A percentile compares a stretch with the other conserved stretches of the same genome.
Conservation (phyloP, 768 basidiomycete genomes). For the Psilocybe azurescens region DNA sequence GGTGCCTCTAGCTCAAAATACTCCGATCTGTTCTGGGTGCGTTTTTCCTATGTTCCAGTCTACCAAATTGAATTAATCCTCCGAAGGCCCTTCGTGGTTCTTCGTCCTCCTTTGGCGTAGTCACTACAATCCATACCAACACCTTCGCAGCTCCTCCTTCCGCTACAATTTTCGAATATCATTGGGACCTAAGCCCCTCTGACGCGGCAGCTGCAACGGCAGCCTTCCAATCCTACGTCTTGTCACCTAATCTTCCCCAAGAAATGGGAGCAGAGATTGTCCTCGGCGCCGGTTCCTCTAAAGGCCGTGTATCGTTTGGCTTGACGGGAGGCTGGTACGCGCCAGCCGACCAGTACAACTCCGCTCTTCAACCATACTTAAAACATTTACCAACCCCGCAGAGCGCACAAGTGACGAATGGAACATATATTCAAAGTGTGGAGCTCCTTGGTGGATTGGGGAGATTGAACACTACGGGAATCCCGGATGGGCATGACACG, state of each 20-base stretch:
- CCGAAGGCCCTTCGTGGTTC: slow-evolving; percentile 43
- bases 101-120: slow-evolving; percentile 42
- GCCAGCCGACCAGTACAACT: slow-evolving; percentile 23
- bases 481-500: slow-evolving; percentile 40
- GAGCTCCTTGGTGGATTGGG: slow-evolving; percentile 28
- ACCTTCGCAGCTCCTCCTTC: slow-evolving; percentile 39
- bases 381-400: slow-evolving; percentile 28
- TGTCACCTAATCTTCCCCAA: slow-evolving; percentile 32
- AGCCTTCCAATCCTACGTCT: slow-evolving; percentile 39
- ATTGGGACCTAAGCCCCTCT: slow-evolving; percentile 36
- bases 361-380: slow-evolving; percentile 35
- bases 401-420: slow-evolving; percentile 12
- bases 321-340: slow-evolving; percentile 39
- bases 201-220: slow-evolving; percentile 34
- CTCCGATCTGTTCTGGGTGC: slow-evolving; percentile 35
- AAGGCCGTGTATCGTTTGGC: slow-evolving; percentile 32
- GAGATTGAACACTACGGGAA: slow-evolving; percentile 22
- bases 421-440: slow-evolving; percentile 38
- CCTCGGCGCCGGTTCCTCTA: slow-evolving; percentile 27
- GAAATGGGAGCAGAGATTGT: slow-evolving; percentile 39
- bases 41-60: not conserved
- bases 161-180: slow-evolving; percentile 38
- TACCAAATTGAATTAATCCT: not conserved
- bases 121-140: slow-evolving; percentile 36
- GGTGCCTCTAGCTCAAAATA: slow-evolving; percentile 22